Base-by-base conservation (phyloP, 257 asterid genomes). In the Datura wrightii region DNA sequence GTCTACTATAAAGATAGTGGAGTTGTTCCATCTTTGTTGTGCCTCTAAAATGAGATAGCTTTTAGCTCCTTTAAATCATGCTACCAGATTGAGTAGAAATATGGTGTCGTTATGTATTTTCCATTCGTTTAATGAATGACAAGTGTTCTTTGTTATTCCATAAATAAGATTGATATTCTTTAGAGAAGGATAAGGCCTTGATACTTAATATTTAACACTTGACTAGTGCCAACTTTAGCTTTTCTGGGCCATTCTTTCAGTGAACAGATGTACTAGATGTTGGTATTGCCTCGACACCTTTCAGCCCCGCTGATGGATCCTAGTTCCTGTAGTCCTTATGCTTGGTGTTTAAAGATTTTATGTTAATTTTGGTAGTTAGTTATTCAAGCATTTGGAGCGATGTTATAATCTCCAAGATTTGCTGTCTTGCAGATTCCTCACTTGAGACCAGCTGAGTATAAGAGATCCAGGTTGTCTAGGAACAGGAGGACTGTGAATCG, bases 381-480 rank as follows among this genome's bases (percentile, higher is more conserved):
- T 48, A 74, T 74, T 13, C 13, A 48, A 19, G 24, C 81, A 11
- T 74, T 74, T 24, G 24, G 42, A 24, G 60, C 59, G 24, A 74
- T 74, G 6, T 65, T 15, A 3, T 13, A 16, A 82, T 69, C 10
- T 34, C 13, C 39, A 37, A 37, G 14, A 19, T 31, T 37, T 85
- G n/a, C 7, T 79, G n/a, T n/a, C 24, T 69, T 72, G 50, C 78
- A 88, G 90, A 88, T 88, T 86, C 89, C 90, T 36, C 90, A 88
- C 78, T 63, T 88, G 90, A 84, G 90, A 59, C 90, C 90, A 86
- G 63, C 90, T 54, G 90, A 88, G 65, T 88, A 88, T 50, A 88
- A 88, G 87, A 85, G 90, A 78, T 85, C 89, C 55, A 84, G 90
- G 72, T 67, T 88, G 48, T 82, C 90, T 59, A 86, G 90, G 82